Evolutionary conservation across 108 stramenopile species (phyloP), one percentile per base, ranked within the genome.

Genomic region (Nitzschia sp.): DNA sequence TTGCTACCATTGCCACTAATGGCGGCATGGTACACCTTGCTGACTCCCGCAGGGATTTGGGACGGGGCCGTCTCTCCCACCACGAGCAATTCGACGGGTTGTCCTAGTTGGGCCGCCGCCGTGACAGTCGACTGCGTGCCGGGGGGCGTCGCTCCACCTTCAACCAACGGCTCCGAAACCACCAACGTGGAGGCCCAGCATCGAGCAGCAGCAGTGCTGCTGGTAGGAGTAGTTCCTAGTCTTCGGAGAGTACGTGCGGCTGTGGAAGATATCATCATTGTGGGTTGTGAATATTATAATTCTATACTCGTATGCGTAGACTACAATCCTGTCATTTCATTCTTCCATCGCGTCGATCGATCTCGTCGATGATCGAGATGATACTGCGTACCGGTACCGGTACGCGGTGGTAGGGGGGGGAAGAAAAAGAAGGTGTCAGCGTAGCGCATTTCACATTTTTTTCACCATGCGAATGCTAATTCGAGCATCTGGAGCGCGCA

Each of bases 151-250:
- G 73, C 52, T n/a, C n/a, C n/a, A 28, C 75, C 64, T 44, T 63
- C 78, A 16, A 58, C 70, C 45, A 81, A 75, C 9, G 85, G 90
- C 58, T 93, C 92, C 28, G 87, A 78, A 6, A 93, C 64, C 33
- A 93, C 86, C 41, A 93, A 73, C 19, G 89, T 90, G 47, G 86
- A 88, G 28, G 83, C 81, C 29, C 54, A 77, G 15, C 86, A 64
- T 25, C 28, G 6, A 27, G 21, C 21, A 27, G n/a, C 56, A 27
- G 29, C 23, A 28, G 45, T n/a, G 21, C n/a, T n/a, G n/a, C n/a
- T n/a, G 21, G 31, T 27, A 27, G 9, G 8, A 26, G 55, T 41
- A 26, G 36, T 29, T 23, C 26, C 53, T 3, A 61, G 60, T 61
- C 41, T 17, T 61, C 41, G 60, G 26, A 61, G 48, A 44, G 50